A percentile compares a stretch with the other conserved stretches of the same genome.
phyloP scores from a whole-genome alignment of 495 filamentous ascomycete genomes.

The Antarctomyces pellizariae region DNA sequence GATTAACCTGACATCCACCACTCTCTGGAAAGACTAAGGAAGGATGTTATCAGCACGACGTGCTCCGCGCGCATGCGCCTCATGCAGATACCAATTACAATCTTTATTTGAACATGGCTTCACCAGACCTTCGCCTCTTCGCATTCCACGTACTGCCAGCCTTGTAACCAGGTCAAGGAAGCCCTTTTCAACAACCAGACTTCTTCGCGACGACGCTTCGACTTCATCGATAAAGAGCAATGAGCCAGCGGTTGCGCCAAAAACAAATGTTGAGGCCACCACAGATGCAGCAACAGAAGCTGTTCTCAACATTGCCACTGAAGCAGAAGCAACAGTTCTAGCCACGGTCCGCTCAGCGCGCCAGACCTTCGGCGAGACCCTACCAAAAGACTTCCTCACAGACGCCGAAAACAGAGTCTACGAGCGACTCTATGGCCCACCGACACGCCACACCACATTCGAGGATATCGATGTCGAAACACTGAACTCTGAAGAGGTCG shows the following conservation, averaged over 20 bases:
- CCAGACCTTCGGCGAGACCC: conserved; percentile 48
- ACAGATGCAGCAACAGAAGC: background rate
- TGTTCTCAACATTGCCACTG: too few species aligned
- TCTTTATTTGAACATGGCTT: conserved; percentile 20
- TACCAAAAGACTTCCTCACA: conserved; percentile 52
- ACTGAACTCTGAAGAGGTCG: conserved; percentile 12
- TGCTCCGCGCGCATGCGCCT: conserved; percentile 21
- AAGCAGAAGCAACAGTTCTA: conserved; percentile 25
- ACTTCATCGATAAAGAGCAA: too few species aligned
- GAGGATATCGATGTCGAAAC: conserved; percentile 29
- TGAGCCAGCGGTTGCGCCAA: background rate
- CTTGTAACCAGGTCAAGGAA: conserved; percentile 10
- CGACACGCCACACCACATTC: conserved; percentile 26
- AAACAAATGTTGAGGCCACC: too few species aligned
- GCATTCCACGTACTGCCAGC: conserved; percentile 7
- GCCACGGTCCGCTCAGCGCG: conserved; percentile 41
- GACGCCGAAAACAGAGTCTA: conserved; percentile 52
- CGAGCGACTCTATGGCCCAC: conserved; percentile 57
- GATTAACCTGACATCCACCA: too few species aligned
- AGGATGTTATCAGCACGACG: conserved; percentile 25
- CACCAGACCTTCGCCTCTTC: conserved; percentile 7
- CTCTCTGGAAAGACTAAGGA: too few species aligned
- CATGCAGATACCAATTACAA: conserved; percentile 23
- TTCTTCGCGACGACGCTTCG: conserved; percentile 1
- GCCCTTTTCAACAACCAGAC: conserved; percentile 18